Percentiles rank a stretch among this genome's conserved stretches.
Evolutionary conservation across 805 yeast species (phyloP).

Genomic region (Candida gorgasii): DNA sequence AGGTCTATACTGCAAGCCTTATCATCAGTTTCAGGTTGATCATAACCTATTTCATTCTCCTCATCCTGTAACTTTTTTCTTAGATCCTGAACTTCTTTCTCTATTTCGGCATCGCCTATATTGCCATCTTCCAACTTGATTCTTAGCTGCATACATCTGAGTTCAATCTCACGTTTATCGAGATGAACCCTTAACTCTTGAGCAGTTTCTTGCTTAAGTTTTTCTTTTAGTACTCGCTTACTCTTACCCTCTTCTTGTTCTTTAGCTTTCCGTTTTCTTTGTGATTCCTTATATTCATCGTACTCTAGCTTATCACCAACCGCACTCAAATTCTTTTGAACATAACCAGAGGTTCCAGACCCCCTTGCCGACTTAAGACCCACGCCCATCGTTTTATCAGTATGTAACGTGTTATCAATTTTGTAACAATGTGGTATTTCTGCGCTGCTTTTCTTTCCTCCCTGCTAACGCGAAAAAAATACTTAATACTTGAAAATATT

Average conservation of each 20-base stretch:
- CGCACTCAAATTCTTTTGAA: constrained; percentile 46
- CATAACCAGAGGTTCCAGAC: constrained; percentile 62
- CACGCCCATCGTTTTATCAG: constrained; percentile 8
- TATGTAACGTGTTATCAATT: not conserved
- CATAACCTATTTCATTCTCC: not conserved
- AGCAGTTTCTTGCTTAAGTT: constrained; percentile 18
- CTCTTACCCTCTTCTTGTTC: constrained; percentile 16
- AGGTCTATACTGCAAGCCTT: too few relatives aligned
- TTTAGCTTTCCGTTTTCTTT: constrained; percentile 9
- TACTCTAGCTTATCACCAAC: constrained; percentile 21
- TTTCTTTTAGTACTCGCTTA: constrained; percentile 17
- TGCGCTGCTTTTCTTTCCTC: not conserved
- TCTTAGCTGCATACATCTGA: constrained; percentile 50
- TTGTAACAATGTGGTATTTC: not conserved
- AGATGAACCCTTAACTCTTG: constrained; percentile 37
- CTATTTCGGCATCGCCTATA: constrained; percentile 32
- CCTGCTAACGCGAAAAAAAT: not conserved
- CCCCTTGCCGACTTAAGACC: constrained; percentile 46
- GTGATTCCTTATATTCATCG: constrained; percentile 23
- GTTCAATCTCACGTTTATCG: constrained; percentile 39
- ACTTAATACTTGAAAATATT: not conserved
- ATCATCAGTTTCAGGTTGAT: not conserved
- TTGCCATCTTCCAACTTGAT: constrained; percentile 53
- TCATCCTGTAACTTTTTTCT: constrained; percentile 18
- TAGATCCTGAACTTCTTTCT: constrained; percentile 21